Evolutionary conservation across 768 basidiomycete genomes (phyloP), one percentile per base, ranked within the genome.

Genomic region (Tricholoma sp.): DNA sequence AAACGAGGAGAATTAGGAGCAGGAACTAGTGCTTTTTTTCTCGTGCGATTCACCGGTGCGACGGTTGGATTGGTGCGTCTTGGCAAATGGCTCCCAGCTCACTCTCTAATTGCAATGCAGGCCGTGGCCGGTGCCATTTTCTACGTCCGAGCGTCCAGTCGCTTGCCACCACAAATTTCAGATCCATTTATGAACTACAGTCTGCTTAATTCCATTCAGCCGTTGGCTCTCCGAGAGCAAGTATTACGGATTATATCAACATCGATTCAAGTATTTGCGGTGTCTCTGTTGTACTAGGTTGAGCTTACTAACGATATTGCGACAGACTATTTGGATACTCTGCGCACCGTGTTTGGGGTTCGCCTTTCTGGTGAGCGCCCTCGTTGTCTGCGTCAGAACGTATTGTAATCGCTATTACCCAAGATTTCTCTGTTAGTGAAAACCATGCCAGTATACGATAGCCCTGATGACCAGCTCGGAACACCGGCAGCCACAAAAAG

Each of bases 41-140:
- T 93, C 54, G 89, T 91, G 45, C 80, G 91, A 44, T 93, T 93
- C 71, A 92, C 90, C 36, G 91, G 91, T 8, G 89, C 91, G 32
- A 91, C 91, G 2, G 76, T 87, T 37, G 91, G 91, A 58, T 70
- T 94, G 73, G 91, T 90, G 68, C 62, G 85, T 67, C 49, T 12
- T 55, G 29, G 18, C 18, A 52, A 49, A 24, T 24, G 24, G 24
- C 24, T 24, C 4, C 29, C 32, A 17, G 53, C 55, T 20, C 34
- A 50, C 17, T 17, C 33, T 63, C 60, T 64, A 54, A 66, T 58
- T 54, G 51, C 52, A 39, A 20, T 60, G 47, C 63, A 93, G 91
- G 83, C 91, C 48, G 76, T 89, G 29, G 84, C 91, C 53, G 89
- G 90, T 15, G 82, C 89, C 41, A 76, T 89, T 57, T 91, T 89